A percentile compares a stretch with the other conserved stretches of the same genome.
Conservation (phyloP, 176 grass and related monocot genomes). For the Triticum urartu region DNA sequence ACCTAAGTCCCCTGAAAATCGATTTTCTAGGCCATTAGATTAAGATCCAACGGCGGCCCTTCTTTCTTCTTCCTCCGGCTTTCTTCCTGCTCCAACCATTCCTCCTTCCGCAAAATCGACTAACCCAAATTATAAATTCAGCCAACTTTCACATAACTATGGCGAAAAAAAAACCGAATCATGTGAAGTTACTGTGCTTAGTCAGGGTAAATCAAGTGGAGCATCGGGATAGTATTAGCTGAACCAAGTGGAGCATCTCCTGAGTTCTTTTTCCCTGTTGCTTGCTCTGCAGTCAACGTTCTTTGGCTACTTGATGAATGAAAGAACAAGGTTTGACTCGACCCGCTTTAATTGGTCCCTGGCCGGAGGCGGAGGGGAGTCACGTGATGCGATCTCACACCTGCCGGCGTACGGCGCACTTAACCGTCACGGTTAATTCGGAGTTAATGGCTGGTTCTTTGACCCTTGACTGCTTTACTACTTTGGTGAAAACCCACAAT, state of each 20-base stretch:
- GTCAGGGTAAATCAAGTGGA: background rate
- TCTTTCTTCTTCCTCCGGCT: no score
- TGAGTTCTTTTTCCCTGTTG: background rate
- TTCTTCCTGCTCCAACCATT: no score
- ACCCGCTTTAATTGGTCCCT: conserved; percentile 23
- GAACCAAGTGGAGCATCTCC: background rate
- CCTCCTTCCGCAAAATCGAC: no score
- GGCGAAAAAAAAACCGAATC: background rate
- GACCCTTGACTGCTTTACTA: conserved; percentile 17
- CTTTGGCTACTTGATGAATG: background rate
- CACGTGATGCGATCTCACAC: conserved; percentile 44
- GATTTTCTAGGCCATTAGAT: no score
- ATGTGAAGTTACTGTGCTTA: background rate
- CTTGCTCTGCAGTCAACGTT: background rate
- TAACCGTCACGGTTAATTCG: conserved; percentile 13
- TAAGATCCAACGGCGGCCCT: no score
- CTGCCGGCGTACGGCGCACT: conserved; percentile 16
- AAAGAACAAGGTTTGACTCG: conserved; percentile 35
- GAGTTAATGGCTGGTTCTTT: background rate
- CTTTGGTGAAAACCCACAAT: background rate
- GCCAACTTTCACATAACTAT: no score
- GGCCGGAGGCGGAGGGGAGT: background rate
- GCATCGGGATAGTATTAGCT: background rate
- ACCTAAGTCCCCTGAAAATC: no score
- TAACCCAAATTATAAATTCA: no score